phyloP scores from a whole-genome alignment of 2,329 filamentous ascomycete species.

The Microdochium trichocladiopsis region DNA sequence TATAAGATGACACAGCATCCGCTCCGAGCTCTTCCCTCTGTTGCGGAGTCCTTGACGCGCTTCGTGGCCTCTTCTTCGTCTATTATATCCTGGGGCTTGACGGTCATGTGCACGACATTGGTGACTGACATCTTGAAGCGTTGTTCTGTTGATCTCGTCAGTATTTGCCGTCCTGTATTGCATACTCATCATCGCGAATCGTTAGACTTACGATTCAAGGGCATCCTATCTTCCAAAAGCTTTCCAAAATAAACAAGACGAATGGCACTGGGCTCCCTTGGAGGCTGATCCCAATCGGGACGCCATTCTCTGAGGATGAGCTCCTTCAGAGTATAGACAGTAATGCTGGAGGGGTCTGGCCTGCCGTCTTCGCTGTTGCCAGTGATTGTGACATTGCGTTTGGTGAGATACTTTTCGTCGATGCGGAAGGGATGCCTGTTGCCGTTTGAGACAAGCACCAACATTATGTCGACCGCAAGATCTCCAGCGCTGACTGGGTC shows the following conservation, averaged over 20 bases:
- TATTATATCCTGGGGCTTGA: conserved; percentile 66
- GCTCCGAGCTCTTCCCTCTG: conserved; percentile 13
- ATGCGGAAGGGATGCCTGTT: conserved; percentile 86
- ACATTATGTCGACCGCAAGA: conserved; percentile 64
- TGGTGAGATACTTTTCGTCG: conserved; percentile 76
- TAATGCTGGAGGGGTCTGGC: conserved; percentile 80
- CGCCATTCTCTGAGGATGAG: conserved; percentile 91
- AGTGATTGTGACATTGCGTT: conserved; percentile 71
- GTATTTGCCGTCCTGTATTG: not conserved
- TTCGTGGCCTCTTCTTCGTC: conserved; percentile 63
- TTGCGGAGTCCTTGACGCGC: conserved; percentile 37
- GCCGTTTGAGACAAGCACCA: conserved; percentile 70
- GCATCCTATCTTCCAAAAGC: conserved; percentile 80
- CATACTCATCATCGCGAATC: not conserved
- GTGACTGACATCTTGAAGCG: conserved; percentile 55
- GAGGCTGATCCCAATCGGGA: conserved; percentile 82
- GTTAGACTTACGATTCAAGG: conserved; percentile 63
- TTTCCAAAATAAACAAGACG: conserved; percentile 88
- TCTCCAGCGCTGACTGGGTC: conserved; percentile 16
- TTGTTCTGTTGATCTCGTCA: conserved; percentile 43
- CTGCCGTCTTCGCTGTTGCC: conserved; percentile 51
- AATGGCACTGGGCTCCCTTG: conserved; percentile 82
- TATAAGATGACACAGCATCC: conserved; percentile 25
- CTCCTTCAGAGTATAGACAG: conserved; percentile 89
- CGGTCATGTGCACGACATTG: conserved; percentile 72